Evolutionary conservation across 2,329 filamentous ascomycete genomes (phyloP).

Genomic region (Aureobasidium leucospermi): DNA sequence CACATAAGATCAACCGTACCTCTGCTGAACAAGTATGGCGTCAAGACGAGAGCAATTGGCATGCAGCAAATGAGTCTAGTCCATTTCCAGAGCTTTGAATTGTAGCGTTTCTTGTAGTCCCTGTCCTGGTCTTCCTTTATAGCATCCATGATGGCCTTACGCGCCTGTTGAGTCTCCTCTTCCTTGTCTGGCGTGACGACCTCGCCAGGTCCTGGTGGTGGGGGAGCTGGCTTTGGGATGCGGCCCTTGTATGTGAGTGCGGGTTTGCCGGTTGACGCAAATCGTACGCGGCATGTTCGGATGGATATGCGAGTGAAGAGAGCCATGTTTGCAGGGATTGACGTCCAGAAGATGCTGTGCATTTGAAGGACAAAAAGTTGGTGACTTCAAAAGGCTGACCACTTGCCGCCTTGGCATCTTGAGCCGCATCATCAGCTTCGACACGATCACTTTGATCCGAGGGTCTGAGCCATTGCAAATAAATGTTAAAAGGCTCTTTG

Average conservation of each 20-base stretch:
- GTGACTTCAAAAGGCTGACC: too few species aligned
- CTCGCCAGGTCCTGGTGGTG: slow-evolving; percentile 7
- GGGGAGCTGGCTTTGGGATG: neutral
- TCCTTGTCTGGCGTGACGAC: neutral
- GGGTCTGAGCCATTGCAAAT: too few species aligned
- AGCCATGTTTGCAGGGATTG: too few species aligned
- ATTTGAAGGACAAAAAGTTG: too few species aligned
- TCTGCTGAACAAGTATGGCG: slow-evolving; percentile 1
- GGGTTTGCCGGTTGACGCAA: neutral
- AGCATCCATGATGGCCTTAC: neutral
- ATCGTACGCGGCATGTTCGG: neutral
- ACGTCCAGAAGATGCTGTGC: too few species aligned
- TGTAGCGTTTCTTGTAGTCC: slow-evolving; percentile 2
- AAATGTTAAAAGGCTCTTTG: too few species aligned
- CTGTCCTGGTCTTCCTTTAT: neutral
- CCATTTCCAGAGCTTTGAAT: neutral
- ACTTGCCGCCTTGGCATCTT: too few species aligned
- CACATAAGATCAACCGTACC: neutral
- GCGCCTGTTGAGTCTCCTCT: neutral
- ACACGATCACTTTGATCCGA: too few species aligned
- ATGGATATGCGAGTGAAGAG: neutral
- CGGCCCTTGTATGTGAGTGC: slow-evolving; percentile 1
- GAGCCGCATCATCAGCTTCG: too few species aligned
- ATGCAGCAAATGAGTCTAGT: neutral
- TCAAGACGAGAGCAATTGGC: neutral